phyloP scores from a whole-genome alignment of 768 basidiomycete species.

The Phylloporus scabripes region DNA sequence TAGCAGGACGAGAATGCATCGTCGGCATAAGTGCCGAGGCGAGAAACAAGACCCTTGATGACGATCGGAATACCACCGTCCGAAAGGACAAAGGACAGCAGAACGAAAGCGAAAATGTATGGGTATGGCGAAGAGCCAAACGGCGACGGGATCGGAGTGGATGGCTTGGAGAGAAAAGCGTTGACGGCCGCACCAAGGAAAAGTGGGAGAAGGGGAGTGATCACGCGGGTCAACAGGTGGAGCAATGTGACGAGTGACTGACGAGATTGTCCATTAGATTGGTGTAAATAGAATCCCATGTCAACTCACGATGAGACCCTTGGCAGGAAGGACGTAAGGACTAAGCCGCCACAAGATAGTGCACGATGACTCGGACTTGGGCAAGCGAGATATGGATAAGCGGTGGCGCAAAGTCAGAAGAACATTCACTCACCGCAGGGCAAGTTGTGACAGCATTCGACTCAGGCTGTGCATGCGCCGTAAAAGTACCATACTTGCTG shows the following conservation, averaged over 20 bases:
- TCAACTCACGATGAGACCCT: slow-evolving; percentile 21
- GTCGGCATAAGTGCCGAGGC: slow-evolving; percentile 88
- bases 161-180: slow-evolving; percentile 15
- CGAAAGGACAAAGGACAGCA: slow-evolving; percentile 68
- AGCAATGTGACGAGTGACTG: slow-evolving; percentile 66
- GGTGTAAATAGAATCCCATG: background rate
- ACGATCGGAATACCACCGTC: slow-evolving; percentile 70
- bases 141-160: slow-evolving; percentile 17
- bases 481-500: slow-evolving; percentile 77
- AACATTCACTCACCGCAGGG: slow-evolving; percentile 8
- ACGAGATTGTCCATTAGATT: slow-evolving; percentile 1
- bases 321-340: slow-evolving; percentile 19
- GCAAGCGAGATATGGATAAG: background rate
- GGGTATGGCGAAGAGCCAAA: slow-evolving; percentile 54
- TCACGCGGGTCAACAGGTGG: slow-evolving; percentile 67
- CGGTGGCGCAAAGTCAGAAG: background rate
- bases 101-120: slow-evolving; percentile 62
- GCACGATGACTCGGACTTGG: slow-evolving; percentile 15
- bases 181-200: slow-evolving; percentile 48
- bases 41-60: slow-evolving; percentile 71
- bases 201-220: slow-evolving; percentile 68
- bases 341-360: slow-evolving; percentile 14
- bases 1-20: slow-evolving; percentile 54
- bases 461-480: slow-evolving; percentile 14
- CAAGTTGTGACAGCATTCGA: background rate